Evolutionary conservation across 2,329 filamentous ascomycete species (phyloP).

Genomic region (Monilinia fructigena): DNA sequence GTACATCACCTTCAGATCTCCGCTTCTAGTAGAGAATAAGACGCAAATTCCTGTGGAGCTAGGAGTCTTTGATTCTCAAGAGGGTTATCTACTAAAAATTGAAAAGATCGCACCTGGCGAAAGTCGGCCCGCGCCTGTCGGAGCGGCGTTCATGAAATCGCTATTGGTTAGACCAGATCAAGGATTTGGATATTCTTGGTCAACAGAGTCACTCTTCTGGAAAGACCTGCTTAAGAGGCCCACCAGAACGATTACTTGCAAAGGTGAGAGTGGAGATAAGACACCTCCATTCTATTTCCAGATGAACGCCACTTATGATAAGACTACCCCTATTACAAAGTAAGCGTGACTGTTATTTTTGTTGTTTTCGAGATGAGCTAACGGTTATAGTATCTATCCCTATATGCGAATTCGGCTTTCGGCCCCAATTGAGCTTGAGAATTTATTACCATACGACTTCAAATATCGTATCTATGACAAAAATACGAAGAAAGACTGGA

Average conservation of each 20-base stretch:
- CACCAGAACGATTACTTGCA: constrained; percentile 83
- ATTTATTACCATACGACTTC: constrained; percentile 94
- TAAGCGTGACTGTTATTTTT: constrained; percentile 42
- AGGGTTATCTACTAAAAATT: constrained; percentile 91
- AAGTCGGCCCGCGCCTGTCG: constrained; percentile 84
- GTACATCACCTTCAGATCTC: constrained; percentile 92
- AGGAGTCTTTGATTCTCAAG: constrained; percentile 82
- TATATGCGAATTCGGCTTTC: constrained; percentile 93
- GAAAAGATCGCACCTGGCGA: constrained; percentile 96
- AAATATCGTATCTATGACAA: constrained; percentile 99
- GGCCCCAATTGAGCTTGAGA: constrained; percentile 90
- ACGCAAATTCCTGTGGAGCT: constrained; percentile 95
- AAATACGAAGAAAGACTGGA: constrained; percentile 98
- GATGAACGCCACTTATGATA: constrained; percentile 82
- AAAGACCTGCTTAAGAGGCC: constrained; percentile 82
- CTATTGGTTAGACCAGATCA: constrained; percentile 87
- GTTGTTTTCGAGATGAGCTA: constrained; percentile 37
- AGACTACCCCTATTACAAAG: constrained; percentile 76
- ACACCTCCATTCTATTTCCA: constrained; percentile 92
- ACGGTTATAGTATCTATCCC: constrained; percentile 67
- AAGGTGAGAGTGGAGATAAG: constrained; percentile 76
- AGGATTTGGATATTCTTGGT: constrained; percentile 96
- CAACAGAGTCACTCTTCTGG: constrained; percentile 86
- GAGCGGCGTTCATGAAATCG: constrained; percentile 85
- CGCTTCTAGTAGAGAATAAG: constrained; percentile 88